phyloP scores from a whole-genome alignment of 116 monocot genomes.

The Phalaenopsis hybrid region DNA sequence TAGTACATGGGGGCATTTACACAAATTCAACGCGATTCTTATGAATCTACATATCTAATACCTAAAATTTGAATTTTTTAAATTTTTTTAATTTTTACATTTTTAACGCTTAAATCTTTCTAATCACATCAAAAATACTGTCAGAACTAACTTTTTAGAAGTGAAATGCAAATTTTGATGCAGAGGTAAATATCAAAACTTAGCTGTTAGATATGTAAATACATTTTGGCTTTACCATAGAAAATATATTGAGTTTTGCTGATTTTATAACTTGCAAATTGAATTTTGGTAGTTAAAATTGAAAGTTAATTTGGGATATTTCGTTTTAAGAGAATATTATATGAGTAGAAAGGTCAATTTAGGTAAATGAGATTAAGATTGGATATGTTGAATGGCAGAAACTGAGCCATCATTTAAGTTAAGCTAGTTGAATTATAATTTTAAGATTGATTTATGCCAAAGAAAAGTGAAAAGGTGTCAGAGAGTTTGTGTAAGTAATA shows the following conservation, averaged over 20 bases:
- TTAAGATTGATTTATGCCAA: not conserved
- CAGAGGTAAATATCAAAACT: too few species aligned
- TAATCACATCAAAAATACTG: too few species aligned
- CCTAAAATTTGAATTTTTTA: not conserved
- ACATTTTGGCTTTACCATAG: not conserved
- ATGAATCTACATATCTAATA: too few species aligned
- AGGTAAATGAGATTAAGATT: not conserved
- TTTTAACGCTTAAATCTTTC: too few species aligned
- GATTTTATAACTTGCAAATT: not conserved
- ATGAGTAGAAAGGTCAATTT: not conserved
- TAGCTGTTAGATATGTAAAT: too few species aligned
- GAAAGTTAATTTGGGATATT: not conserved
- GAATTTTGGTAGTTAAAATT: not conserved
- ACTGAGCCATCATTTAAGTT: not conserved
- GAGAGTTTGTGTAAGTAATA: not conserved
- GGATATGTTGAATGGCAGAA: not conserved
- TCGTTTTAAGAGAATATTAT: not conserved
- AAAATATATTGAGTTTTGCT: not conserved
- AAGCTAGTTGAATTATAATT: not conserved
- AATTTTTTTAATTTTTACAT: too few species aligned
- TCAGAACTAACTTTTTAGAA: too few species aligned
- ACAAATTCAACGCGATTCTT: too few species aligned
- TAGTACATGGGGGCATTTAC: too few species aligned
- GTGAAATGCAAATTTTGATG: too few species aligned
- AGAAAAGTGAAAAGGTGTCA: not conserved